A percentile compares a stretch with the other conserved stretches of the same genome.
Evolutionary conservation across 148 eudicot genomes (phyloP).

Genomic region (Diospyros kaki): DNA sequence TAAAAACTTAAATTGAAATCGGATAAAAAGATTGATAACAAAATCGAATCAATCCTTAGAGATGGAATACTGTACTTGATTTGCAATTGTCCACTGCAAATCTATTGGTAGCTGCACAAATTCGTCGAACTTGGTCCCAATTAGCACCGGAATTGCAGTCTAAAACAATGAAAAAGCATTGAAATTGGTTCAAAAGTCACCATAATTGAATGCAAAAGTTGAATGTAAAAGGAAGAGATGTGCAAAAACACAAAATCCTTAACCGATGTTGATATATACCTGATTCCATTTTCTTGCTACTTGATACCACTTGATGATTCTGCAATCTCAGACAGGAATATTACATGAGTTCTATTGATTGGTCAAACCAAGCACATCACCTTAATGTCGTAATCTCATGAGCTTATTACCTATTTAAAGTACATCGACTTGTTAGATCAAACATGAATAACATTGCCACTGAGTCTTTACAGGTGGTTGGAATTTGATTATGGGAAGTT

Average conservation of each 20-base stretch:
- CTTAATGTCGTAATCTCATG: neutral
- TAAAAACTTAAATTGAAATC: too few relatives aligned
- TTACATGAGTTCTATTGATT: neutral
- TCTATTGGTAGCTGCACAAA: neutral
- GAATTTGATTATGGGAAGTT: conserved; percentile 30
- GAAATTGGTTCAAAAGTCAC: neutral
- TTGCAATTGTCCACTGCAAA: conserved; percentile 1
- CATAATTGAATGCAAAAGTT: neutral
- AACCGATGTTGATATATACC: conserved; percentile 19
- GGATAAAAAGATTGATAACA: too few relatives aligned
- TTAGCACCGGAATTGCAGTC: neutral
- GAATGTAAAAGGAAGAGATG: neutral
- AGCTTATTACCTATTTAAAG: conserved; percentile 45
- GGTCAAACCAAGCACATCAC: neutral
- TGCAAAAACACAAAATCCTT: too few relatives aligned
- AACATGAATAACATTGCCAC: conserved; percentile 76
- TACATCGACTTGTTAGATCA: conserved; percentile 65
- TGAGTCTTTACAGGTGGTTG: conserved; percentile 54
- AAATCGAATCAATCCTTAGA: too few relatives aligned
- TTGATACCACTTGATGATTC: conserved; percentile 54
- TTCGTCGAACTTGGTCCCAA: neutral
- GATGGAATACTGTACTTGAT: neutral
- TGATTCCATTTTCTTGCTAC: conserved; percentile 75
- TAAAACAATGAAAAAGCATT: neutral
- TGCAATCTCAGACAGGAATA: conserved; percentile 16